Base-by-base conservation (phyloP, 2,329 filamentous ascomycete genomes). In the Aspergillus novoparasiticus region DNA sequence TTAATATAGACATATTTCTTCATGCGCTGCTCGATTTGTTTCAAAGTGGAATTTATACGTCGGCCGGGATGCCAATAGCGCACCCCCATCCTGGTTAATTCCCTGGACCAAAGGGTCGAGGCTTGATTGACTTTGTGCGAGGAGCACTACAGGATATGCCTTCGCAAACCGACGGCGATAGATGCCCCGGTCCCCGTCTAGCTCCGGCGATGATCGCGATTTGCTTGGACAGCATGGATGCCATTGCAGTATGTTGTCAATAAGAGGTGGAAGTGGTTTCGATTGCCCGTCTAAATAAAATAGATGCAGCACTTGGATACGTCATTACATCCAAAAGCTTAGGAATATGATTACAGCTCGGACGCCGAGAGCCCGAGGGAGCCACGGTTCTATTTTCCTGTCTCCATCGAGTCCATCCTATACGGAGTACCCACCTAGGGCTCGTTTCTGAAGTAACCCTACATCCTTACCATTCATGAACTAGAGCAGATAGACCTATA, bases 71-170 rank as follows among this genome's bases (percentile, higher is more conserved):
- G 16, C 91, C 90, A 14, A 93, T 79, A 1, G 91, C 92, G 55
- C 85, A 83, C 92, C 91, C 12, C 91, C 91, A 0, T 79, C 75
- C 6, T 79, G 75, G 61, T 88, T 88, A 78, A 95, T 93, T 69
- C 92, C 90, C 3, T 84, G 74, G 8, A 91, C 88, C 3, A 92
- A 83, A n/a, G 82, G 79, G 61, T 86, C 82, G 78, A 88, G 92
- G 75, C 84, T 91, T 48, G 86, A 83, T 0, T 88, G 83, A 19
- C 82, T 87, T 57, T 91, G 89, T 14, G 91, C 87, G n/a, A 94
- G 85, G 1, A 94, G 82, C 1, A 91, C 89, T 1, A 94, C 89
- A 0, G 90, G 87, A 72, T 94, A 95, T 10, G 84, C 72, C 65
- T 87, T 78, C 45, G 87, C 83, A 73, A 90, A 90, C 62, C 83